Evolutionary conservation across 2,329 filamentous ascomycete species (phyloP), one percentile per base, ranked within the genome.

Genomic region (Diplodia intermedia): DNA sequence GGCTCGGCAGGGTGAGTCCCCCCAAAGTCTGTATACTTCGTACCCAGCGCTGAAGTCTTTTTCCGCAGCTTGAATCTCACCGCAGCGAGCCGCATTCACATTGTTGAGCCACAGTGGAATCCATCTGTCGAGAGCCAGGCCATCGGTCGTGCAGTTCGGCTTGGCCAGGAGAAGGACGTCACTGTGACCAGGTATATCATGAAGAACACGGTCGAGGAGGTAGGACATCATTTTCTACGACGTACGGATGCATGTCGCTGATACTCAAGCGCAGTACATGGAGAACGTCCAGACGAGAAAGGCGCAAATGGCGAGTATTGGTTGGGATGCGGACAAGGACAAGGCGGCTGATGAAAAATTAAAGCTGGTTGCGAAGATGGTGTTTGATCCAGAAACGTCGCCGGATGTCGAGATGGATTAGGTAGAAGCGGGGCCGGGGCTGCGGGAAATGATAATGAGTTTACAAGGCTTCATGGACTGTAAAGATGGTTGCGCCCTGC

Each of bases 51-150:
- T 38, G 11, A 36, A 36, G 3, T 18, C 20, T 29, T 2, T 15
- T 20, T 4, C 6, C 23, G 0, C 6, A 61, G 23, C 18, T 18
- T 55, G 52, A 71, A 73, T 50, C 70, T 75, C 20, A 66, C 73
- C 0, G 68, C 71, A 7, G 74, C 71, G 1, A 72, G 61, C 23
- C 69, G 66, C 7, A 69, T 71, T 18, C 71, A 73, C 54, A 69
- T 77, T 6, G 9, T 77, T 7, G 73, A 77, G 52, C 75, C 74
- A 26, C 74, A 77, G 52, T 76, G 75, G 73, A 76, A 75, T 55
- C 73, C 75, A 12, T 73, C 72, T 12, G 70, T 76, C 11, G 74
- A 76, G 65, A 69, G 68, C 3, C 74, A 77, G 55, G 75, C 75
- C 20, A 69, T 77, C 2, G 71, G 68, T n/a, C 69, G 74, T 5